Evolutionary conservation across 176 grass and related monocot genomes (phyloP).

Genomic region (Carex kokanica): DNA sequence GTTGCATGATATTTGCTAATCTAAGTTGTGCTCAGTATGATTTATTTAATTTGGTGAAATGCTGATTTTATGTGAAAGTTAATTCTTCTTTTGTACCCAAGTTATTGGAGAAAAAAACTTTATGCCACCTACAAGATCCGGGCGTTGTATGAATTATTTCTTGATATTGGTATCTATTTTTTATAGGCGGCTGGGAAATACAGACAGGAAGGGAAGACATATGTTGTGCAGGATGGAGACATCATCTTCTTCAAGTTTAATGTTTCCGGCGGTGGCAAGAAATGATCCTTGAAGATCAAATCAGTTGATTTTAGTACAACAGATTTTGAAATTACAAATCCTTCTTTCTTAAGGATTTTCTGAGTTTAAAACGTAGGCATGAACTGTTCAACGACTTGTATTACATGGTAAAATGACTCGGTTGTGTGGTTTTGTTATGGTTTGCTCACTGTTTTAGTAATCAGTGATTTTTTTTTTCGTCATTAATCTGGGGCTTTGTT

Average conservation of each 20-base stretch:
- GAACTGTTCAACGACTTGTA: conserved; percentile 10
- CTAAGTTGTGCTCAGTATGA: background rate
- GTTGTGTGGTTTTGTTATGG: conserved; percentile 17
- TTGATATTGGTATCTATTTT: conserved; percentile 14
- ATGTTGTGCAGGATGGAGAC: conserved; percentile 92
- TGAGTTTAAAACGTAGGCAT: too few relatives aligned
- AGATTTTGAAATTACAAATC: conserved; percentile 11
- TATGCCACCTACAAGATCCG: background rate
- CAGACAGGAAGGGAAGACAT: conserved; percentile 94
- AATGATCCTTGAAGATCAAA: conserved; percentile 37
- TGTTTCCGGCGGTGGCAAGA: conserved; percentile 93
- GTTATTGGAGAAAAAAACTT: background rate
- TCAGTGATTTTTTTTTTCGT: background rate
- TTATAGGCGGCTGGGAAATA: conserved; percentile 90
- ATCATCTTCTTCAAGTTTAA: conserved; percentile 99
- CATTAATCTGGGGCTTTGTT: background rate
- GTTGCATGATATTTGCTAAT: background rate
- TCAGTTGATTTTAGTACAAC: background rate
- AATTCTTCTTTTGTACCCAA: background rate
- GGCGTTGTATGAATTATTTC: background rate
- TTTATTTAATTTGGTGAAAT: background rate
- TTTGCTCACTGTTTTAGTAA: conserved; percentile 1
- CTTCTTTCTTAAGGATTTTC: background rate
- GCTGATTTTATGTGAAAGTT: background rate
- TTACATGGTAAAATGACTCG: conserved; percentile 7